Base-by-base conservation (phyloP, 306 rosid genomes). In the Quercus variabilis region DNA sequence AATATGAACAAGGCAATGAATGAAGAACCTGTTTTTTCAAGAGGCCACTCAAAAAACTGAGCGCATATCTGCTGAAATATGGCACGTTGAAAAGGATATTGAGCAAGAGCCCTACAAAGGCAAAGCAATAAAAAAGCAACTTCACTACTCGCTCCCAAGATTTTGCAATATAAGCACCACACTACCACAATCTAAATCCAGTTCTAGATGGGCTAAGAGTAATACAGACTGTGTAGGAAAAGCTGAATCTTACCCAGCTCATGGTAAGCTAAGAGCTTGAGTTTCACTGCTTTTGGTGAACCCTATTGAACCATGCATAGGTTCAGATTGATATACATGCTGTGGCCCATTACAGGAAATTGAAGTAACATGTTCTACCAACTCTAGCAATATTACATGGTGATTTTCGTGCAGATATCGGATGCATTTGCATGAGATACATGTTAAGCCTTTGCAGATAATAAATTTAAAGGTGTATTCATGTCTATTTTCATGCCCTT, bases 1-100 rank as follows among this genome's bases (percentile, higher is more conserved):
- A 63, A 46, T 17, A 73, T 7, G 77, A 33, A 55, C 26, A 60
- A 77, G 57, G 71, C 74, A 81, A 55, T 51, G 81, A 81, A 73
- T 55, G 49, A 74, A 73, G 67, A 82, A 92, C 96, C 97, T 88
- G 92, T 93, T 88, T 78, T 93, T 78, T 88, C 92, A 19, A 86
- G 76, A 81, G 90, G 82, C 97, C 96, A 91, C 65, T 75, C 83
- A 74, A 93, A 91, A 78, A 85, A 83, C 78, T 80, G 86, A 54
- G 78, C 76, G 30, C 97, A 93, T 71, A 87, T 78, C 83, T 88
- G 85, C 62, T 89, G 96, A 67, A 91, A 74, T 81, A 84, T 70
- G 79, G 55, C 62, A 21, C 76, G 97, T 83, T 88, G 88, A 87
- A 88, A 93, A 5, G 88, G 83, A 74, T 88, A 87, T 46, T 85